Evolutionary conservation across 495 filamentous ascomycete species (phyloP).

Genomic region (Penicillium paxilli): DNA sequence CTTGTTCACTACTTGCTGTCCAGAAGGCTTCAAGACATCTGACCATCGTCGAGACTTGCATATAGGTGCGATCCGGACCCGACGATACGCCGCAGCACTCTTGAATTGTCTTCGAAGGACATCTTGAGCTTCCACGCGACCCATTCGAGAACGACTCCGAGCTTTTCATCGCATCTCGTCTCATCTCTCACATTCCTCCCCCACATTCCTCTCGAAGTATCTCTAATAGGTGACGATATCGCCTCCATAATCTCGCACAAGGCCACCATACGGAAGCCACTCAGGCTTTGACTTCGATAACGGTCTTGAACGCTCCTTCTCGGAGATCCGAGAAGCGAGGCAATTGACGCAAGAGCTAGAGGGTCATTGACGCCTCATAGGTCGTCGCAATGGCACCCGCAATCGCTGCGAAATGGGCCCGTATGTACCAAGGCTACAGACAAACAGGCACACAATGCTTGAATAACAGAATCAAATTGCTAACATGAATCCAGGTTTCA

Average conservation of each 20-base stretch:
- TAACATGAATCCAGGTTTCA: slow-evolving; percentile 58
- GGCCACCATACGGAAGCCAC: not conserved
- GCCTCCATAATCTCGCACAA: not conserved
- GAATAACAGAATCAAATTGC: slow-evolving; percentile 1
- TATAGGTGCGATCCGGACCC: slow-evolving; percentile 25
- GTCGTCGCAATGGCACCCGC: slow-evolving; percentile 29
- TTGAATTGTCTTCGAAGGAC: slow-evolving; percentile 2
- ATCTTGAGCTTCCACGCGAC: slow-evolving; percentile 1
- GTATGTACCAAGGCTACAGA: too few relatives aligned
- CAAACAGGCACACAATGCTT: not conserved
- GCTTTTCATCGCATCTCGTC: slow-evolving; percentile 9
- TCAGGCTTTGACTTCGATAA: slow-evolving; percentile 7
- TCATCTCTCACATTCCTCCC: slow-evolving; percentile 20
- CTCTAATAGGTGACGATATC: slow-evolving; percentile 4
- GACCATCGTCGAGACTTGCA: slow-evolving; percentile 19
- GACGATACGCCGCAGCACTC: slow-evolving; percentile 3
- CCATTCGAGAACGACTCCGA: slow-evolving; percentile 6
- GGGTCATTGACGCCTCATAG: slow-evolving; percentile 9
- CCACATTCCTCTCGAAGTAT: slow-evolving; percentile 31
- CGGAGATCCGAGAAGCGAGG: slow-evolving; percentile 50
- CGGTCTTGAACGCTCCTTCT: slow-evolving; percentile 41
- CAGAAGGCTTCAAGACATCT: slow-evolving; percentile 21
- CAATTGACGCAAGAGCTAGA: slow-evolving; percentile 17
- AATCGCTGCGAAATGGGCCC: slow-evolving; percentile 29
- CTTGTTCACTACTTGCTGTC: slow-evolving; percentile 7